These are phyloP conservation scores for Fusarium sp. DNA, from an alignment of 2,329 filamentous ascomycete genomes.

Conservation along the genomic window DNA sequence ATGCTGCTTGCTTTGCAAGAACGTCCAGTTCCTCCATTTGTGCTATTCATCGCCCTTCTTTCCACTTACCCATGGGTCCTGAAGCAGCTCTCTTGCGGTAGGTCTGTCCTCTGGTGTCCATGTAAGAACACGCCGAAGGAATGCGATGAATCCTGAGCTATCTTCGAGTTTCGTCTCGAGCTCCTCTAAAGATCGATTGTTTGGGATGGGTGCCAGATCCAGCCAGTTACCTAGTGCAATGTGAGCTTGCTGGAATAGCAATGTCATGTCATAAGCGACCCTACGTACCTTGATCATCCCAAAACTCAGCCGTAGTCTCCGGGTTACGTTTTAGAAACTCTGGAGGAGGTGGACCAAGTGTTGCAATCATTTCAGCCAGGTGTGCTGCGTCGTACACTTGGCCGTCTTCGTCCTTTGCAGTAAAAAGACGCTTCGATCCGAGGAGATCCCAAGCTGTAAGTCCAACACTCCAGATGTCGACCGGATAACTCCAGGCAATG, in stretches of 20 bases:
- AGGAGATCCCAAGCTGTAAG: constrained; percentile 43
- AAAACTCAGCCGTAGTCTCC: constrained; percentile 31
- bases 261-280: background rate
- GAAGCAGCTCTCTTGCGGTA: constrained; percentile 38
- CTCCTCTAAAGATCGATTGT: constrained; percentile 28
- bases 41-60: background rate
- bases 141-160: constrained; percentile 30
- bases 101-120: constrained; percentile 38
- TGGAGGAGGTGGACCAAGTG: constrained; percentile 35
- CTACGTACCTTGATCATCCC: constrained; percentile 37
- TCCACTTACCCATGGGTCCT: constrained; percentile 35
- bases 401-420: constrained; percentile 31
- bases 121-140: constrained; percentile 36
- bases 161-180: constrained; percentile 33
- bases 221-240: constrained; percentile 32
- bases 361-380: constrained; percentile 40
- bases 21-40: too few relatives aligned
- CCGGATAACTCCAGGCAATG: constrained; percentile 40
- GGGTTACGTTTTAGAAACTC: constrained; percentile 26
- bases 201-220: constrained; percentile 35
- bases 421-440: constrained; percentile 32
- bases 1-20: too few relatives aligned
- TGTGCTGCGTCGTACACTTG: constrained; percentile 37
- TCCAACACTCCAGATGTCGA: constrained; percentile 46
- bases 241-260: background rate